Conservation (phyloP, 352 stramenopile species). For the Aphanomyces euteiches region DNA sequence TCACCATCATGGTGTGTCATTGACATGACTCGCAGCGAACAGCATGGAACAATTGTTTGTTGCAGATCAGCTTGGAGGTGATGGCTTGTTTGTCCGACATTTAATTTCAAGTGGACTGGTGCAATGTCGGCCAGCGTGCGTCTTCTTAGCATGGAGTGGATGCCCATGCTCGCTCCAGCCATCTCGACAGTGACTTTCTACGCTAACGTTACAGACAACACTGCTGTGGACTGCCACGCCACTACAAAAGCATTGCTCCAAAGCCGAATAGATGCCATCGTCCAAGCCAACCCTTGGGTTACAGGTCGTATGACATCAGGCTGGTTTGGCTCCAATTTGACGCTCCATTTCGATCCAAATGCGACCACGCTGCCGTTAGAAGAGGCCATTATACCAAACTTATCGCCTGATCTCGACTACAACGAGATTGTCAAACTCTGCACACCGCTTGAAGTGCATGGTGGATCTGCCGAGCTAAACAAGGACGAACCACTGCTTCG, state of each 20-base stretch:
- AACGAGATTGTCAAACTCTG: too few species aligned
- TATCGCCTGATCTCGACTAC: too few species aligned
- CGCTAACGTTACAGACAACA: slow-evolving; percentile 31
- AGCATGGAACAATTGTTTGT: too few species aligned
- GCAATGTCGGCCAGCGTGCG: background rate
- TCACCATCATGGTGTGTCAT: too few species aligned
- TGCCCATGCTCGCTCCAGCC: slow-evolving; percentile 31
- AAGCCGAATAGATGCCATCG: slow-evolving; percentile 34
- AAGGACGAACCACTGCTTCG: slow-evolving; percentile 30
- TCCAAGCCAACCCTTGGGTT: slow-evolving; percentile 44
- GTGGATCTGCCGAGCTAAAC: too few species aligned
- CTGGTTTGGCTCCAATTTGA: background rate
- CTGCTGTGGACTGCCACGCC: slow-evolving; percentile 20
- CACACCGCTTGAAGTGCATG: too few species aligned
- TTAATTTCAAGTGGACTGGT: too few species aligned
- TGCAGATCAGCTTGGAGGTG: too few species aligned
- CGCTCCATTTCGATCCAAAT: background rate
- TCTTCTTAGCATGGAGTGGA: background rate
- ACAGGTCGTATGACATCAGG: slow-evolving; percentile 34
- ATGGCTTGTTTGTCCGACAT: too few species aligned
- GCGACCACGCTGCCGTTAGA: too few species aligned
- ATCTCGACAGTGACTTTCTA: slow-evolving; percentile 45
- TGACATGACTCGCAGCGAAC: too few species aligned
- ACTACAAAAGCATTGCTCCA: background rate
- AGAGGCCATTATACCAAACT: too few species aligned